These are phyloP conservation scores for Backusella psychrophila DNA, from an alignment of 192 early-diverging fungal species.

Conservation along the genomic window DNA sequence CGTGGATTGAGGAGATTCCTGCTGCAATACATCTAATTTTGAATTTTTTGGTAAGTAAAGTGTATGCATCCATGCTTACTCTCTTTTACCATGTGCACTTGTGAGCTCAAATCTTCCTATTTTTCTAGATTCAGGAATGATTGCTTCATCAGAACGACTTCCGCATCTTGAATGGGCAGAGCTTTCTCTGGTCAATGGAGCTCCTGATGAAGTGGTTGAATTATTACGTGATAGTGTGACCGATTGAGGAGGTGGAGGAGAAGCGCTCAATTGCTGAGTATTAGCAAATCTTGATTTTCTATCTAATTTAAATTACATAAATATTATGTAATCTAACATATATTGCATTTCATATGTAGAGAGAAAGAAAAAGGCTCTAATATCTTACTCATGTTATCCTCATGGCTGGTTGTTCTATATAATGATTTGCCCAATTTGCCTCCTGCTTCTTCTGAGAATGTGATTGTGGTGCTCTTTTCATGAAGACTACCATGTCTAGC, in stretches of 20 bases:
- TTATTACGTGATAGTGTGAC: slow-evolving; percentile 26
- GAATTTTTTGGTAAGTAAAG: neutral
- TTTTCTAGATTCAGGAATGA: slow-evolving; percentile 23
- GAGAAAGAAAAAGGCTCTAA: too few relatives aligned
- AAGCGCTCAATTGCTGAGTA: neutral
- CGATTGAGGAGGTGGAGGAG: slow-evolving; percentile 1
- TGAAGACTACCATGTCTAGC: slow-evolving; percentile 14
- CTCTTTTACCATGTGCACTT: neutral
- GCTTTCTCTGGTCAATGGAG: neutral
- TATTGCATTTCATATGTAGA: neutral
- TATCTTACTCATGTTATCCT: slow-evolving; percentile 11
- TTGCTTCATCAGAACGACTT: neutral
- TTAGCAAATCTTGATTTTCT: slow-evolving; percentile 10
- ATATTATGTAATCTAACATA: neutral
- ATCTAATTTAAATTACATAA: neutral
- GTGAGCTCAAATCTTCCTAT: slow-evolving; percentile 31
- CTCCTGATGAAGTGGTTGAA: neutral
- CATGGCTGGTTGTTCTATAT: slow-evolving; percentile 8
- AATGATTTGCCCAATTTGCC: neutral
- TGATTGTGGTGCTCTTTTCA: slow-evolving; percentile 7
- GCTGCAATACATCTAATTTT: neutral
- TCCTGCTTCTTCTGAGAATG: slow-evolving; percentile 10
- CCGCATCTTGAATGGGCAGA: neutral
- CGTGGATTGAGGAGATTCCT: slow-evolving; percentile 35
- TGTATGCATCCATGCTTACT: neutral